phyloP scores from a whole-genome alignment of 202 grass and related monocot genomes.

The Cymbopogon flexuosus region DNA sequence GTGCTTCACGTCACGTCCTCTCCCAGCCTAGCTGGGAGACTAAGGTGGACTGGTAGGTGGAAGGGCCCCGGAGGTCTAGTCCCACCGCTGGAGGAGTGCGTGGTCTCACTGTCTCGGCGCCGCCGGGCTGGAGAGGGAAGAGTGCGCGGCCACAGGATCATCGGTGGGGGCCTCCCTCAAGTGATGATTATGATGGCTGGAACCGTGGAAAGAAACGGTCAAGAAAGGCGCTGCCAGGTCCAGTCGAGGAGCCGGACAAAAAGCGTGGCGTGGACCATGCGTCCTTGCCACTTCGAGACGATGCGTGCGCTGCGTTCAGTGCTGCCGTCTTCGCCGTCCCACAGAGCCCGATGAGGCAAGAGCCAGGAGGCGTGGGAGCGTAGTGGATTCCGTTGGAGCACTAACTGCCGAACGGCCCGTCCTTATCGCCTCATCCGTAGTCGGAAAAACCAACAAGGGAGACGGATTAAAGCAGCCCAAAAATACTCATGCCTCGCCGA shows the following conservation, averaged over 20 bases:
- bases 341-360: background rate
- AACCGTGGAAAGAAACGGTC: background rate
- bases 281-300: background rate
- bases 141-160: background rate
- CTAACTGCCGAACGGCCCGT: constrained; percentile 20
- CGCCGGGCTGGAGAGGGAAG: background rate
- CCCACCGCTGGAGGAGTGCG: background rate
- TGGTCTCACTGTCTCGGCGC: background rate
- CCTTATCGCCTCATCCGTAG: constrained; percentile 8
- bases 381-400: background rate
- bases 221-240: background rate
- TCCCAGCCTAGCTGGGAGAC: background rate
- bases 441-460: background rate
- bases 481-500: background rate
- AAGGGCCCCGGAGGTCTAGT: background rate
- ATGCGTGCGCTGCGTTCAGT: background rate
- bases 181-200: background rate
- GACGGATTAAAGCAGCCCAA: background rate
- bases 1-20: background rate
- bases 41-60: background rate
- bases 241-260: background rate
- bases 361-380: background rate
- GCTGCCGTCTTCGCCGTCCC: background rate
- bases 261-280: background rate
- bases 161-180: background rate